Conservation (phyloP, 164 flowering plant species). For the Stephania cephalantha region DNA sequence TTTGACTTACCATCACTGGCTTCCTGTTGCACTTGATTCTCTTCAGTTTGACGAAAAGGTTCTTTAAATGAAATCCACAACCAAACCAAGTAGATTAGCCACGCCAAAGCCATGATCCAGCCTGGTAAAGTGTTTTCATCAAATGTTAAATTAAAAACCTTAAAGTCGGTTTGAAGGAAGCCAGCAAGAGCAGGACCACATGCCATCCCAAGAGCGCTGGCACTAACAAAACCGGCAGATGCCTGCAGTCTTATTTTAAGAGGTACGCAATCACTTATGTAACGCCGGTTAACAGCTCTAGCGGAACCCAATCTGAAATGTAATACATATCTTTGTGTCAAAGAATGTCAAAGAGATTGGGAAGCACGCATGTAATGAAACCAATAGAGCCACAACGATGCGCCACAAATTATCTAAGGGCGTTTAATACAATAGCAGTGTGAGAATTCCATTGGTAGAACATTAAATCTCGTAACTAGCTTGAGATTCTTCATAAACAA, state of each 20-base stretch:
- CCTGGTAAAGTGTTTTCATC: constrained; percentile 49
- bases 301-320: constrained; percentile 53
- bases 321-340: constrained; percentile 5
- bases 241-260: constrained; percentile 47
- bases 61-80: constrained; percentile 40
- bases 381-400: background rate
- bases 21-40: constrained; percentile 13
- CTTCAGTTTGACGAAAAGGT: constrained; percentile 27
- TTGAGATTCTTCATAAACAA: background rate
- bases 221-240: constrained; percentile 61
- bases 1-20: constrained; percentile 23
- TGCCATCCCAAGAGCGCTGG: constrained; percentile 61
- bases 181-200: constrained; percentile 58
- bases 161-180: constrained; percentile 38
- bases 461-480: background rate
- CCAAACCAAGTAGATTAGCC: constrained; percentile 42
- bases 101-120: constrained; percentile 58
- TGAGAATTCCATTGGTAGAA: background rate
- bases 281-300: constrained; percentile 55
- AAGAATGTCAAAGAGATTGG: constrained; percentile 4
- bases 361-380: background rate
- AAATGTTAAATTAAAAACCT: constrained; percentile 35
- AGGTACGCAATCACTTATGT: constrained; percentile 59
- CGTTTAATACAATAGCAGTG: background rate
- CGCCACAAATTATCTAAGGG: background rate